phyloP scores from a whole-genome alignment of 1,139 yeast species.

The Kodamaea sp. region DNA sequence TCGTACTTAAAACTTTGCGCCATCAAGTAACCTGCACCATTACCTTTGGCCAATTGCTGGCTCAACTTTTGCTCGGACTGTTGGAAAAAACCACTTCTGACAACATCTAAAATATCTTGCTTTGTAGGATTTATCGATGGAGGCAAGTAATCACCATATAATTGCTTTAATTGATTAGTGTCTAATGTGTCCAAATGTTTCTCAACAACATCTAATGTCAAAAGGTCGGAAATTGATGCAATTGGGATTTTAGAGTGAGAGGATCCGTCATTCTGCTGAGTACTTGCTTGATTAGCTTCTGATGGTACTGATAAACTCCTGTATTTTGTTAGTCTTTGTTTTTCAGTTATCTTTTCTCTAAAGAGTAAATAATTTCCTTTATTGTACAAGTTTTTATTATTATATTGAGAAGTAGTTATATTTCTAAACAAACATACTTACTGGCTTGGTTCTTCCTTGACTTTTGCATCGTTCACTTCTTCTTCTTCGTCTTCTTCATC shows the following conservation, averaged over 20 bases:
- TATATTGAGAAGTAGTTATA: no score
- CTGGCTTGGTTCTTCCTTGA: conserved; percentile 10
- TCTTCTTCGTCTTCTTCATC: conserved; percentile 39
- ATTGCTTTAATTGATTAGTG: conserved; percentile 31
- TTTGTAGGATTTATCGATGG: conserved; percentile 37
- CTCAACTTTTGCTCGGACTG: conserved; percentile 46
- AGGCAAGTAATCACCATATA: conserved; percentile 45
- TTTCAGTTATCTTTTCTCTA: no score
- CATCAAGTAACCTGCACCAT: conserved; percentile 52
- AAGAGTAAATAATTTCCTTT: no score
- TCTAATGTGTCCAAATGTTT: conserved; percentile 36
- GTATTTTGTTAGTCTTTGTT: no score
- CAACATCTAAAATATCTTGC: conserved; percentile 40
- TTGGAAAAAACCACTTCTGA: conserved; percentile 53
- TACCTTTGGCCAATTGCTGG: conserved; percentile 34
- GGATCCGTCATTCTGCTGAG: conserved; percentile 2
- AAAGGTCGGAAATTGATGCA: conserved; percentile 34
- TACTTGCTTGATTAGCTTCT: conserved; percentile 6
- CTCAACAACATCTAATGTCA: conserved; percentile 37
- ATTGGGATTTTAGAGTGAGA: conserved; percentile 18
- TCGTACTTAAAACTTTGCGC: conserved; percentile 49
- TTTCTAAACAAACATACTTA: conserved; percentile 6
- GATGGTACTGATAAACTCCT: no score
- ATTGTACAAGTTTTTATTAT: no score
- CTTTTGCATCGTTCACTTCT: conserved; percentile 10